These are phyloP conservation scores for Candida silvatica DNA, from an alignment of 805 yeast genomes.

Conservation along the genomic window DNA sequence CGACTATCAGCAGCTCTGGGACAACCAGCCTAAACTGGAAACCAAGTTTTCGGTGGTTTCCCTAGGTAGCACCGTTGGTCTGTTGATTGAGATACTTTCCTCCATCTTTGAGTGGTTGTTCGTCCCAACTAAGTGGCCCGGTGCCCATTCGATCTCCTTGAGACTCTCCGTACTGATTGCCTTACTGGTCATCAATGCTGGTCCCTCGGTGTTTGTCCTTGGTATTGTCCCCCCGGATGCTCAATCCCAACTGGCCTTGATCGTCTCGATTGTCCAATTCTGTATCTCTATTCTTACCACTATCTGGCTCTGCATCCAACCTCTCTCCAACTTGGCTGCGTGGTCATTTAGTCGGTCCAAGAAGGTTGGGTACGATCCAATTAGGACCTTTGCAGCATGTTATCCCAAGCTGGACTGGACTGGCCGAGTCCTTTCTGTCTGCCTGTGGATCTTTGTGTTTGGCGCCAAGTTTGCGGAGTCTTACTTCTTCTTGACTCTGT, in stretches of 20 bases:
- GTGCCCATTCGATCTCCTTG: conserved; percentile 25
- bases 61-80: conserved; percentile 37
- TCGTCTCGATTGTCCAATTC: conserved; percentile 34
- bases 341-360: conserved; percentile 13
- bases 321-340: conserved; percentile 24
- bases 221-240: conserved; percentile 28
- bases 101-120: conserved; percentile 33
- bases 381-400: conserved; percentile 33
- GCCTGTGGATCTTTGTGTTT: conserved; percentile 40
- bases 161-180: conserved; percentile 27
- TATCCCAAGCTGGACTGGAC: conserved; percentile 32
- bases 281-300: conserved; percentile 32
- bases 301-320: conserved; percentile 33
- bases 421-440: conserved; percentile 31
- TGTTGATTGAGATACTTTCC: conserved; percentile 31
- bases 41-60: conserved; percentile 35
- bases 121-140: conserved; percentile 41
- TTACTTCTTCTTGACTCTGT: conserved; percentile 43
- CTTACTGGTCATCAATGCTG: conserved; percentile 25
- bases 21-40: conserved; percentile 38
- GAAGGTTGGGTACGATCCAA: conserved; percentile 22
- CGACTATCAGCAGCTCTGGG: conserved; percentile 29
- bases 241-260: conserved; percentile 27
- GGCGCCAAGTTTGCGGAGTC: conserved; percentile 43
- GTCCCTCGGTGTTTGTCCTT: conserved; percentile 35